Evolutionary conservation across 208 protist species (phyloP), one percentile per base, ranked within the genome.

Genomic region (Endotrypanum monterogeii): DNA sequence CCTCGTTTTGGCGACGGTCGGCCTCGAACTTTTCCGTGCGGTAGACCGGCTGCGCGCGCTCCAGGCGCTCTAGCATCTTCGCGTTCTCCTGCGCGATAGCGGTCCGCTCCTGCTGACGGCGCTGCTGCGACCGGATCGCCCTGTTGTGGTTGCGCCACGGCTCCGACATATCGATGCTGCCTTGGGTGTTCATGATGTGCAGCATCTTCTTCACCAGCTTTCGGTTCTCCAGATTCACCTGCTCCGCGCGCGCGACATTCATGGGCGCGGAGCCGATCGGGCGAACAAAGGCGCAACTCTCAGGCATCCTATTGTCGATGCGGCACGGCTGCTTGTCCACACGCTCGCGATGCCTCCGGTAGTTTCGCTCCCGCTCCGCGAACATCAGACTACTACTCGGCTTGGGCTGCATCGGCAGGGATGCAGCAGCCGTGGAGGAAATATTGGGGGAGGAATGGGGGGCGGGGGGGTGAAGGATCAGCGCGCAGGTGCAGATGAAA

Each of bases 121-220:
- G 76, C 58, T 76, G 82, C 71, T 94, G 76, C 20, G 86, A 88
- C 71, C 81, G 74, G 44, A 82, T 74, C 20, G 69, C 80, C 23
- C 71, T 87, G 57, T 89, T 83, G 68, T 80, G 51, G 51, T 80
- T 78, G 3, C 80, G 77, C 86, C 86, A 94, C 44, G 89, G 89
- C 69, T 85, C 84, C 41, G 74, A 84, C 55, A 87, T 94, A 75
- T 94, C 89, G 39, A 94, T 78, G 52, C 79, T 78, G 57, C 89
- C 84, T 18, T 78, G 79, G 18, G 78, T 83, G 35, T 88, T 73
- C 87, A 91, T 94, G 65, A 94, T 94, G 68, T 83, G 58, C 50
- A 85, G 70, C 83, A 94, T 89, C 60, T 83, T 83, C 37, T 80
- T 77, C 30, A 91, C 89, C 30, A 94, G 71, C 44, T 84, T 72